Conservation (phyloP, 371 early-diverging fungal genomes). For the Chytridium lagenaria region DNA sequence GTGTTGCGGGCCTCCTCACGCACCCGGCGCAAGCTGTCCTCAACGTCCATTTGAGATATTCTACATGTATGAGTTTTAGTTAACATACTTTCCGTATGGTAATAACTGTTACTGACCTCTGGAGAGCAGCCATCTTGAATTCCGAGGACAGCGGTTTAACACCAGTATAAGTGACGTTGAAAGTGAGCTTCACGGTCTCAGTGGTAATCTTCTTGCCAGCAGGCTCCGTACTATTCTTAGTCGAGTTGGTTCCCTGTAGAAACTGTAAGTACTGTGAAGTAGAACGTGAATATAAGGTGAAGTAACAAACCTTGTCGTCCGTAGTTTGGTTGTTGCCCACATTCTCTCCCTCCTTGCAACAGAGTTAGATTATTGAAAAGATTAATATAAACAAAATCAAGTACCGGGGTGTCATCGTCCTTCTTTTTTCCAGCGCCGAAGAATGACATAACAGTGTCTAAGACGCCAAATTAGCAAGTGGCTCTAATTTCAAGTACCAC, state of each 20-base stretch:
- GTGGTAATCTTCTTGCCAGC: slow-evolving; percentile 44
- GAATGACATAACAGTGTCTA: slow-evolving; percentile 65
- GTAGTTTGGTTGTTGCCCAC: slow-evolving; percentile 7
- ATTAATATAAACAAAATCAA: not conserved
- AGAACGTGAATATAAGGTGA: not conserved
- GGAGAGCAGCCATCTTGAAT: slow-evolving; percentile 33
- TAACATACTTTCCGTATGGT: too few relatives aligned
- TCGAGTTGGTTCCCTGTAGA: slow-evolving; percentile 6
- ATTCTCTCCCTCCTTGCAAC: slow-evolving; percentile 17
- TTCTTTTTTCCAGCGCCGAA: slow-evolving; percentile 68
- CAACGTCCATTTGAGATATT: slow-evolving; percentile 48
- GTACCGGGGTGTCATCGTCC: slow-evolving; percentile 19
- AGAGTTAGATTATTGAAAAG: not conserved
- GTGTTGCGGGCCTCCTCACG: slow-evolving; percentile 87
- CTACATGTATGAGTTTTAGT: too few relatives aligned
- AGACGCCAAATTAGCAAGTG: not conserved
- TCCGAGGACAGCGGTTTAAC: slow-evolving; percentile 44
- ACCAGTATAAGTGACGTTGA: slow-evolving; percentile 52
- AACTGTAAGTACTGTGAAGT: not conserved
- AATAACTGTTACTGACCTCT: slow-evolving; percentile 44
- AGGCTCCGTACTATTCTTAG: slow-evolving; percentile 23
- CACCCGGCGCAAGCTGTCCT: slow-evolving; percentile 69
- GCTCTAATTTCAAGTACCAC: not conserved
- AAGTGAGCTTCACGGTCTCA: slow-evolving; percentile 62
- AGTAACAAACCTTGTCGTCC: slow-evolving; percentile 1